A percentile compares a stretch with the other conserved stretches of the same genome.
Evolutionary conservation across 139 green algal genomes (phyloP).

Genomic region (Monoraphidium neglectum): DNA sequence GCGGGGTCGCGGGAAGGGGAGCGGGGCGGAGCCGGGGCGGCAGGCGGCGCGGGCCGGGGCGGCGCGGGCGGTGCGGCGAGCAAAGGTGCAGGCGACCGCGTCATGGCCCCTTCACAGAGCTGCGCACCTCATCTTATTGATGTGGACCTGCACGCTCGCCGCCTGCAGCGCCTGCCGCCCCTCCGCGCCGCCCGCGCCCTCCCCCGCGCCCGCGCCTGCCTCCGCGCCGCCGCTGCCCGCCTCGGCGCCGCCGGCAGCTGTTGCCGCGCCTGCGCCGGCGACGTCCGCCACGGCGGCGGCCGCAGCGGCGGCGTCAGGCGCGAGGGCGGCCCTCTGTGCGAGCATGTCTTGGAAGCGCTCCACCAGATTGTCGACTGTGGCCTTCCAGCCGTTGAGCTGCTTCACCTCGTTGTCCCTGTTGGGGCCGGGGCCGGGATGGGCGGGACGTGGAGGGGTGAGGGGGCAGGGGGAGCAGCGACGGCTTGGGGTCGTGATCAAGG

Average conservation of each 20-base stretch:
- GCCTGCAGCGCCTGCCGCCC: background rate
- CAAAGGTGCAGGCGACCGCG: too few species aligned
- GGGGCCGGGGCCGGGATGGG: too few species aligned
- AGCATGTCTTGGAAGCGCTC: slow-evolving; percentile 58
- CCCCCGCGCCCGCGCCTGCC: background rate
- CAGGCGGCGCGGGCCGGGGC: too few species aligned
- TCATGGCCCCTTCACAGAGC: background rate
- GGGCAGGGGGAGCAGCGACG: too few species aligned
- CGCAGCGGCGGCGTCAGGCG: background rate
- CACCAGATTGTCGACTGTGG: slow-evolving; percentile 61
- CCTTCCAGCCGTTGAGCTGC: slow-evolving; percentile 78
- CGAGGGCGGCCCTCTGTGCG: background rate
- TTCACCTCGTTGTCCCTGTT: slow-evolving; percentile 80
- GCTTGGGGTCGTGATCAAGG: too few species aligned
- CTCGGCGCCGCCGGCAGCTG: too few species aligned
- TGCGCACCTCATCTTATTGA: slow-evolving; percentile 26
- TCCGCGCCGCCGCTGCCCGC: too few species aligned
- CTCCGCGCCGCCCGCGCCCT: background rate
- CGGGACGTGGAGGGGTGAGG: too few species aligned
- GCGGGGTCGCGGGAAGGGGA: too few species aligned
- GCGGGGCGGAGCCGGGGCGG: too few species aligned
- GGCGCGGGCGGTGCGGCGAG: too few species aligned
- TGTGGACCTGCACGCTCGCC: slow-evolving; percentile 9
- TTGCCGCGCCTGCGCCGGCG: background rate
- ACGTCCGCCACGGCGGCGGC: background rate